Conservation (phyloP, 139 green algal genomes). For the Gonium pectorale region DNA sequence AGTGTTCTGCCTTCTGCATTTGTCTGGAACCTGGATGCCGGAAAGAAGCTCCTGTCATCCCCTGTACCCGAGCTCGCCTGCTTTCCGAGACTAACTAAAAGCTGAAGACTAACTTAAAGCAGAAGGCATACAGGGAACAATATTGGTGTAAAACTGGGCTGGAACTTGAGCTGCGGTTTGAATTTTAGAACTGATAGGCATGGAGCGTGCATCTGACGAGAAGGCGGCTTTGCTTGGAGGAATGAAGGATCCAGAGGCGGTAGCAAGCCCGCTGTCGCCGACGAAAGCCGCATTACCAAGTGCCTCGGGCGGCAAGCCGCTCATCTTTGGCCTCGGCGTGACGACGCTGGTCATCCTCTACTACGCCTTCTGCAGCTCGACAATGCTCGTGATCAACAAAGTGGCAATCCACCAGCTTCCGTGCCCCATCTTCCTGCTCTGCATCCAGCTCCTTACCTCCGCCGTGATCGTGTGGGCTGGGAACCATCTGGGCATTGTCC, state of each 20-base stretch:
- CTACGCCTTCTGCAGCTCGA: slow-evolving; percentile 51
- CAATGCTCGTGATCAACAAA: slow-evolving; percentile 65
- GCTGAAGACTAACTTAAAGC: too few species aligned
- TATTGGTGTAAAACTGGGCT: too few species aligned
- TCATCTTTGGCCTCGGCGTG: background rate
- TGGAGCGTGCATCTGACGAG: background rate
- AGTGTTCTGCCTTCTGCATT: too few species aligned
- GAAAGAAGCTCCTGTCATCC: too few species aligned
- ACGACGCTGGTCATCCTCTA: slow-evolving; percentile 32
- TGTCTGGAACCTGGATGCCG: too few species aligned
- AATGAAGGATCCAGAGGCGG: slow-evolving; percentile 1
- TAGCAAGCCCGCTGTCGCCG: background rate
- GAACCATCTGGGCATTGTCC: background rate
- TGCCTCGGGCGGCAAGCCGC: background rate
- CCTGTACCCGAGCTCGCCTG: too few species aligned
- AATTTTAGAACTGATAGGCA: too few species aligned
- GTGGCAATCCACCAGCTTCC: slow-evolving; percentile 54
- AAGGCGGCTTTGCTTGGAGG: background rate
- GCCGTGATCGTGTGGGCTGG: slow-evolving; percentile 24
- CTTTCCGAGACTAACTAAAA: too few species aligned
- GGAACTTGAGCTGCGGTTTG: too few species aligned
- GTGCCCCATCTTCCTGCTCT: slow-evolving; percentile 49
- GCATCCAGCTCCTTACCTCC: slow-evolving; percentile 44
- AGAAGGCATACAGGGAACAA: too few species aligned
- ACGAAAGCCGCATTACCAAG: background rate